Conservation (phyloP, 140 eudicot genomes). For the Bidens hawaiensis region DNA sequence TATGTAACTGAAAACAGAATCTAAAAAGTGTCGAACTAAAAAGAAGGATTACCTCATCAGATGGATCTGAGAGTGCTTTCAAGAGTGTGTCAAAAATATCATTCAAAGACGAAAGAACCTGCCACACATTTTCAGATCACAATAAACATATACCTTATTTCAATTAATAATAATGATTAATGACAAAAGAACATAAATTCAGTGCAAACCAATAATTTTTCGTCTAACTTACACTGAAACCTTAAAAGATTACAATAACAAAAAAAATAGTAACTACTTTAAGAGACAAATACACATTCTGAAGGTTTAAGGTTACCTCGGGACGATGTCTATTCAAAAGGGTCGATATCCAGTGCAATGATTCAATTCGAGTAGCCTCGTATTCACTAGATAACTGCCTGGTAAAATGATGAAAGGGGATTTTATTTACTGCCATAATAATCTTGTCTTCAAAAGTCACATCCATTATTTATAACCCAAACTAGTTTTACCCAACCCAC, state of each 20-base stretch:
- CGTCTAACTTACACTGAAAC: not conserved
- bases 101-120: slow-evolving; percentile 72
- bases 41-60: slow-evolving; percentile 65
- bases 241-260: not conserved
- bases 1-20: not conserved
- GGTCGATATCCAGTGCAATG: slow-evolving; percentile 90
- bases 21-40: not conserved
- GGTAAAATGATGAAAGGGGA: slow-evolving; percentile 7
- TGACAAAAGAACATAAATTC: not conserved
- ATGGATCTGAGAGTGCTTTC: slow-evolving; percentile 86
- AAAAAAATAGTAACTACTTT: not conserved
- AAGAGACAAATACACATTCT: not conserved
- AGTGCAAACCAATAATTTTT: not conserved
- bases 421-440: not conserved
- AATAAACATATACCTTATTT: slow-evolving; percentile 5
- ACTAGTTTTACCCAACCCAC: slow-evolving; percentile 13
- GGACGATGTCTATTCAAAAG: slow-evolving; percentile 70
- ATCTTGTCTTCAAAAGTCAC: not conserved
- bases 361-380: slow-evolving; percentile 95
- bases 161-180: slow-evolving; percentile 1
- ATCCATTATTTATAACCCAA: slow-evolving; percentile 1
- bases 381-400: slow-evolving; percentile 87
- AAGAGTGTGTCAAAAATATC: slow-evolving; percentile 85
- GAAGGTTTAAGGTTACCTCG: slow-evolving; percentile 41
- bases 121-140: slow-evolving; percentile 17